Percentiles rank a stretch among this genome's conserved stretches.
These are phyloP conservation scores for Pelargonium australe DNA, from an alignment of 441 rosid species.

Conservation along the genomic window DNA sequence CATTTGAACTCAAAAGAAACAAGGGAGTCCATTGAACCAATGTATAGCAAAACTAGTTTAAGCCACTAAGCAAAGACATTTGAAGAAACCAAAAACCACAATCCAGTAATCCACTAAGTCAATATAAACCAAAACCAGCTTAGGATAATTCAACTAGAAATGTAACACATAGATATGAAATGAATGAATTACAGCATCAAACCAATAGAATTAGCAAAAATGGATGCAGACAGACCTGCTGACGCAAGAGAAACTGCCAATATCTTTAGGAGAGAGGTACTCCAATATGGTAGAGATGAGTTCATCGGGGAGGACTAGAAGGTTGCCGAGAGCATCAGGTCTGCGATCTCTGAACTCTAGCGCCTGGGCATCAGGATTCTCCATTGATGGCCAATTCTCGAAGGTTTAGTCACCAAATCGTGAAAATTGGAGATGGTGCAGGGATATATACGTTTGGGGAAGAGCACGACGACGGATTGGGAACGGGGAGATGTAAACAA, in stretches of 20 bases:
- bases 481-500: background rate
- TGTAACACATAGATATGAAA: background rate
- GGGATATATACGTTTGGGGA: constrained; percentile 2
- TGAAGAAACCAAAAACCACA: background rate
- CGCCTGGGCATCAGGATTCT: constrained; percentile 26
- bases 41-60: no score
- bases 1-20: no score
- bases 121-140: background rate
- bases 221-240: constrained; percentile 54
- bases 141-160: background rate
- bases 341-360: constrained; percentile 49
- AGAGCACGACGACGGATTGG: background rate
- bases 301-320: constrained; percentile 67
- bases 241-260: constrained; percentile 73
- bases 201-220: background rate
- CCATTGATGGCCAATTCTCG: constrained; percentile 29
- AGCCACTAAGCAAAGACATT: background rate
- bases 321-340: constrained; percentile 59
- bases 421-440: background rate
- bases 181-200: background rate
- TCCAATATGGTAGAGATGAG: constrained; percentile 57
- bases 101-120: background rate
- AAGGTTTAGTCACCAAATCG: background rate
- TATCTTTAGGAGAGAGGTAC: constrained; percentile 57
- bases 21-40: no score